Base-by-base conservation (phyloP, 345 rosid genomes). In the Jatropha curcas region DNA sequence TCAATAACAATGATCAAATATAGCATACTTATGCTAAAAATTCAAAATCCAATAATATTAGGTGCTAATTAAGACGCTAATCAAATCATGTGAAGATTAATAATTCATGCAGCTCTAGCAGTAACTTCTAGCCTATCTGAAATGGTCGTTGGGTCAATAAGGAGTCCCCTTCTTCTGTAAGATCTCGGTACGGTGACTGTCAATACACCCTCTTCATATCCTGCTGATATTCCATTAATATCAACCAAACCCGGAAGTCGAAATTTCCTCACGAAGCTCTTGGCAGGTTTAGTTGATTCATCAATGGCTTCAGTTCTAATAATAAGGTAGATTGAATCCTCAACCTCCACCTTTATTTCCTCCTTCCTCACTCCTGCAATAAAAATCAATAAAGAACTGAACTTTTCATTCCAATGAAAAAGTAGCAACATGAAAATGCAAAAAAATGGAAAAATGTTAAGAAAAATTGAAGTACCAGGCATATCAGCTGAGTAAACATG, bases 101-200 rank as follows among this genome's bases (percentile, higher is more conserved):
- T 12, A 33, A 37, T 10, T 84, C 84, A 90, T 81, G 98, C 96
- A 74, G 98, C 98, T 81, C 90, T 89, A 10, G 98, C 98, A 79
- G 86, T 86, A 71, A 84, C 80, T 71, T 86, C 82, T 53, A 85
- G 82, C 24, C 65, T 86, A 13, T 82, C 80, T 19, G 89, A 88
- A 57, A 88, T 60, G 73, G 82, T 86, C 17, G 78, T 73, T 12
- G 86, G 91, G n/a, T 89, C 88, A 69, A 86, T 82, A 64, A 75
- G 74, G 79, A 83, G 74, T 25, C 85, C 79, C 45, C 81, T 84
- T 56, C 87, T 66, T 71, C 57, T 64, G 33, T 74, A 67, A 71
- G 63, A 20, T 76, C 90, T 89, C 17, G 96, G 94, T 9, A 82
- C 96, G 35, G 75, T 73, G 11, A 89, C 89, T 4, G 84, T 90